Evolutionary conservation across 257 asterid species (phyloP), one percentile per base, ranked within the genome.

Genomic region (Linaria vulgaris): DNA sequence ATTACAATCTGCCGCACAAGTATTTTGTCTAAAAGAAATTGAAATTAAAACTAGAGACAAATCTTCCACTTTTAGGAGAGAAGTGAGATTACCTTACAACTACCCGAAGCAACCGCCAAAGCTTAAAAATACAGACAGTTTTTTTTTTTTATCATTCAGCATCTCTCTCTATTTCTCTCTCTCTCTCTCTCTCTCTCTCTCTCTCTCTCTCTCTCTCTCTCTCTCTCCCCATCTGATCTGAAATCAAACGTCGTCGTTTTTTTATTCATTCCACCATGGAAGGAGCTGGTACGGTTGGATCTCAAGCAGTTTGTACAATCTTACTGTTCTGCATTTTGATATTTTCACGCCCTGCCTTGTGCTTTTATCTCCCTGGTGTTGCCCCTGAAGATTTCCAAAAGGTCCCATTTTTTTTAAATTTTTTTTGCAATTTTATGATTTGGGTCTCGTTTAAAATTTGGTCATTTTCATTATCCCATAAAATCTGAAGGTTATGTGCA

Each of bases 321-420:
- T 68, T 71, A 76, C 21, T 77, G 66, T 50, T 71, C 59, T 74
- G 72, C 73, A 43, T 85, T 63, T 69, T 85, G 61, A 80, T 85
- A 52, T 69, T 74, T 21, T 63, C 90, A 52, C 80, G 73, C 64
- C 64, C 68, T 80, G 88, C 74, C 12, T 47, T 67, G 66, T 52
- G 76, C 76, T 89, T 89, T 80, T 84, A 88, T 70, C 96, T 86
- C 62, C 94, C 96, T 5, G 96, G 95, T 39, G 95, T 86, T 48
- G 96, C 95, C 37, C 96, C 96, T 12, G 82, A 84, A 69, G 96
- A 86, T 68, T 89, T 86, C 73, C 83, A 61, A 48, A 82, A 79
- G 95, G 94, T 85, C 68, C 34, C 17, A 27, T 43, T 6, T 27
- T 27, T 27, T 6, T 27, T 6, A 2, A 27, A 52, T 57, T 61